A percentile compares a stretch with the other conserved stretches of the same genome.
phyloP scores from a whole-genome alignment of 495 filamentous ascomycete species.

The Aspergillus panamensis region DNA sequence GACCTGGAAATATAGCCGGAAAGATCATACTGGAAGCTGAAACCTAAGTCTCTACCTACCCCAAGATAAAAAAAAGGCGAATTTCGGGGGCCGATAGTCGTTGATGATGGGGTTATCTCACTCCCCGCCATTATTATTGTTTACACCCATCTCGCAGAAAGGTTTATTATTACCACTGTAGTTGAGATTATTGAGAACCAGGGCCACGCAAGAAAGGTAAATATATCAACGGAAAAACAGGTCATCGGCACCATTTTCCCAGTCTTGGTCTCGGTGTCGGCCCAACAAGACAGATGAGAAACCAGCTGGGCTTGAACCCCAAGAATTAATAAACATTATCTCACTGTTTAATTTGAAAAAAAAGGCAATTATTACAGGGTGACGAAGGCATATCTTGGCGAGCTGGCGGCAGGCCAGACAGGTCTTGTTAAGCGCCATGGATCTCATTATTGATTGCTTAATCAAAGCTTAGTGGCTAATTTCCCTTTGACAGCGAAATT shows the following conservation, averaged over 20 bases:
- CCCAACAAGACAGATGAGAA: not conserved
- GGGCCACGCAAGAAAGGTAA: too few species aligned
- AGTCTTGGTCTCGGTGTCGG: not conserved
- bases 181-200: too few species aligned
- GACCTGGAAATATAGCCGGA: not conserved
- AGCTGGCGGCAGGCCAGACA: conserved; percentile 11
- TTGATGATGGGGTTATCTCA: too few species aligned
- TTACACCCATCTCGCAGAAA: too few species aligned
- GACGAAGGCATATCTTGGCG: conserved; percentile 6
- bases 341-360: not conserved
- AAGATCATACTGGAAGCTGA: not conserved
- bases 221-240: too few species aligned
- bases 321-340: not conserved
- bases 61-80: too few species aligned
- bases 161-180: too few species aligned
- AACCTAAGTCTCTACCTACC: too few species aligned
- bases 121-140: too few species aligned
- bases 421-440: conserved; percentile 15
- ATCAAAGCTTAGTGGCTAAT: conserved; percentile 18
- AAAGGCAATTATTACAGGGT: not conserved
- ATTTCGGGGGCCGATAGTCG: too few species aligned
- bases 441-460: conserved; percentile 20
- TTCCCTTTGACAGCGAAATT: too few species aligned
- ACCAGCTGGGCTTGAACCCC: not conserved
- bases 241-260: not conserved